Conservation (phyloP, 2,329 filamentous ascomycete genomes). For the Colletotrichum kahawae region DNA sequence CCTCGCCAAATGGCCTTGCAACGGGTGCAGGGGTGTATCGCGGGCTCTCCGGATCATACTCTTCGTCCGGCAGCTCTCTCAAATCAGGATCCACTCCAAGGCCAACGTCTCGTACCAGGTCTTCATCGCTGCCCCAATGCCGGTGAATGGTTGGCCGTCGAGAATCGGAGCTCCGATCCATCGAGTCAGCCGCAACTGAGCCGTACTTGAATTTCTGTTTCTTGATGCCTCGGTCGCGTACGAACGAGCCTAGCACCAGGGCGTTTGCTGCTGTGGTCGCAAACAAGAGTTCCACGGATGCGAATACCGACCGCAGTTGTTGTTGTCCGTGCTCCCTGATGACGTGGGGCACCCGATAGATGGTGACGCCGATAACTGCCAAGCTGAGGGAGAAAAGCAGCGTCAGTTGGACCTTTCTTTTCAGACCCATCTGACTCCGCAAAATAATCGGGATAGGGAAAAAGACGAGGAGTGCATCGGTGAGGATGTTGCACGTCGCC, state of each 20-base stretch:
- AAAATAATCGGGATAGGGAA: conserved; percentile 92
- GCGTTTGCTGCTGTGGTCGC: conserved; percentile 88
- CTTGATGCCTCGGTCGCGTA: conserved; percentile 88
- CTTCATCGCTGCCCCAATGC: conserved; percentile 89
- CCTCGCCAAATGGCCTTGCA: conserved; percentile 32
- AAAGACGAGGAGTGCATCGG: conserved; percentile 83
- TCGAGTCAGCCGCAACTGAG: conserved; percentile 65
- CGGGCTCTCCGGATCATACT: conserved; percentile 23
- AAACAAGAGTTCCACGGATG: conserved; percentile 88
- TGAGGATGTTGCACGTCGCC: conserved; percentile 87
- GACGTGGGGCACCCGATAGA: conserved; percentile 81
- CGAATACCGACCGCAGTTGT: conserved; percentile 86
- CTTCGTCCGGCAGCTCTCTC: conserved; percentile 38
- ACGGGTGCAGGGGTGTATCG: conserved; percentile 42
- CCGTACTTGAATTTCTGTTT: conserved; percentile 80
- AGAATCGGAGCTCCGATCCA: conserved; percentile 51
- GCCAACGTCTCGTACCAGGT: conserved; percentile 82
- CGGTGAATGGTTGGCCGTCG: conserved; percentile 60
- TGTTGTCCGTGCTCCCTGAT: conserved; percentile 75
- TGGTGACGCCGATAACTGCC: conserved; percentile 77
- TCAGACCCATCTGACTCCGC: conserved; percentile 74
- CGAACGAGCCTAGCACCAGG: conserved; percentile 89
- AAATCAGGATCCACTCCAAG: conserved; percentile 66
- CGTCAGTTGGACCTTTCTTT: conserved; percentile 80
- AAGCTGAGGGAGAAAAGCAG: conserved; percentile 86